A percentile compares a stretch with the other conserved stretches of the same genome.
These are phyloP conservation scores for Coemansia sp. DNA, from an alignment of 192 early-diverging fungal species.

Conservation along the genomic window DNA sequence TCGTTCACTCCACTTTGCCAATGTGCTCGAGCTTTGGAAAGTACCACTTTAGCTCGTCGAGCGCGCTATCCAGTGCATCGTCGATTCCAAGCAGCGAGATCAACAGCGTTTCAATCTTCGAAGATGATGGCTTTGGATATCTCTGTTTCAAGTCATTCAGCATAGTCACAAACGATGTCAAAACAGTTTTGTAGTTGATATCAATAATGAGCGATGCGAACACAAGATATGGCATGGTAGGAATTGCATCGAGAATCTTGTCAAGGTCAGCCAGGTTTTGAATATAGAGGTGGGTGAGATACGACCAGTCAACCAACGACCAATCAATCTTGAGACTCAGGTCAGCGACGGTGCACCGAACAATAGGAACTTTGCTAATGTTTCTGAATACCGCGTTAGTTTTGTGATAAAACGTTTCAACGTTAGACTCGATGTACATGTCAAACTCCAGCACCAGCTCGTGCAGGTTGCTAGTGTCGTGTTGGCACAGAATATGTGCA, in stretches of 20 bases:
- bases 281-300: neutral
- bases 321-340: neutral
- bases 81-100: neutral
- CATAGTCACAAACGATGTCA: neutral
- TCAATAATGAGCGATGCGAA: neutral
- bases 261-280: neutral
- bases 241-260: neutral
- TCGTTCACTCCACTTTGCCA: neutral
- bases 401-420: neutral
- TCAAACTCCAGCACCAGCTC: neutral
- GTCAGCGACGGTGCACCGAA: neutral
- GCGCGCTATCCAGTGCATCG: neutral
- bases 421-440: neutral
- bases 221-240: neutral
- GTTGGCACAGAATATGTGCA: neutral
- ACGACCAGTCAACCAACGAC: neutral
- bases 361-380: neutral
- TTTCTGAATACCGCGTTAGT: neutral
- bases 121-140: neutral
- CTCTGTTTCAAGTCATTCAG: neutral
- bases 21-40: neutral
- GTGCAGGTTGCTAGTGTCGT: neutral
- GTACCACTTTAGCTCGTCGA: neutral
- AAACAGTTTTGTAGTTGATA: neutral
- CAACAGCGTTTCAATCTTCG: neutral